Conservation (phyloP, 805 yeast species). For the Saccharomyces kudriavzevii region DNA sequence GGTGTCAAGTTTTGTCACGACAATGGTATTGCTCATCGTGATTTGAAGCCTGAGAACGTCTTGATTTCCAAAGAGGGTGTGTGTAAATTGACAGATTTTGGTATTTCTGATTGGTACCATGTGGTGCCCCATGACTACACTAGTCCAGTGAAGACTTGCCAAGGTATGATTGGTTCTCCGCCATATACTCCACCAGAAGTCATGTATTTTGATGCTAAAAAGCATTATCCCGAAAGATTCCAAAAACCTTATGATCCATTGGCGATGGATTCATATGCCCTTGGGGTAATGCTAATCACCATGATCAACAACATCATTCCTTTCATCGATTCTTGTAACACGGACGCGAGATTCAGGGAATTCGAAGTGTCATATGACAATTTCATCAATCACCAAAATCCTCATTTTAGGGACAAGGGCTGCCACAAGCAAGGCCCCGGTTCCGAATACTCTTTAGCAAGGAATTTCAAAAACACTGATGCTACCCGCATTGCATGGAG, state of each 20-base stretch:
- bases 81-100: conserved; percentile 68
- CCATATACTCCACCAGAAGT: conserved; percentile 80
- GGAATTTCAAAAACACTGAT: conserved; percentile 49
- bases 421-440: conserved; percentile 56
- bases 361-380: conserved; percentile 43
- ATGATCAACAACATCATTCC: conserved; percentile 54
- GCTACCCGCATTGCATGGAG: conserved; percentile 71
- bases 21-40: conserved; percentile 62
- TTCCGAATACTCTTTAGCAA: conserved; percentile 61
- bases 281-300: conserved; percentile 62
- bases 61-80: conserved; percentile 52
- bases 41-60: conserved; percentile 69
- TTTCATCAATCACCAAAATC: conserved; percentile 34
- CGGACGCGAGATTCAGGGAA: conserved; percentile 48
- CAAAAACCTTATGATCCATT: conserved; percentile 50
- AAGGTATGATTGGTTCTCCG: conserved; percentile 65
- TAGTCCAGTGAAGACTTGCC: conserved; percentile 31
- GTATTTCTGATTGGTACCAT: conserved; percentile 63
- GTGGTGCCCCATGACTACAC: conserved; percentile 43
- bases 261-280: conserved; percentile 64
- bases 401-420: conserved; percentile 40
- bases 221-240: conserved; percentile 27
- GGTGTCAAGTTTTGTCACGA: conserved; percentile 60
- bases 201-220: conserved; percentile 35
- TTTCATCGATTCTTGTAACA: conserved; percentile 42